phyloP scores from a whole-genome alignment of 202 grass and related monocot genomes.

The Brachypodium distachyon region DNA sequence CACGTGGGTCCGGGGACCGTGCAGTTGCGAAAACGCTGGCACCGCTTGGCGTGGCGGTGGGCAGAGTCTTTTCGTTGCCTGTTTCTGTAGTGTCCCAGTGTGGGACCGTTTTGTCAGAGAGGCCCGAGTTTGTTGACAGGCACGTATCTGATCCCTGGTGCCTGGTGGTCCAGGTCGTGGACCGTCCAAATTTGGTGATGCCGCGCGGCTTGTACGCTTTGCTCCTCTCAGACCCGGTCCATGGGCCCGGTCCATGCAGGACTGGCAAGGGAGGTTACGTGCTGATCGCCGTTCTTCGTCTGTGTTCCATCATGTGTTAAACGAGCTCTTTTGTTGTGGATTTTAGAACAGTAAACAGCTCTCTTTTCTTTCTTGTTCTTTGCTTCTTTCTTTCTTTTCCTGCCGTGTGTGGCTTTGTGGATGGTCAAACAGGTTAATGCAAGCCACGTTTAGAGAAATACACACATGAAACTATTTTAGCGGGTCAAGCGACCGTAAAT shows the following conservation, averaged over 20 bases:
- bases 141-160: background rate
- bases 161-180: constrained; percentile 20
- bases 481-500: too few species aligned
- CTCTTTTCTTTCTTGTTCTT: too few species aligned
- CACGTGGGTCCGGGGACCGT: constrained; percentile 6
- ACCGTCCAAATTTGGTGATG: background rate
- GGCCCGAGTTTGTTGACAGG: constrained; percentile 11
- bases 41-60: background rate
- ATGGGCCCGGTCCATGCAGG: constrained; percentile 18
- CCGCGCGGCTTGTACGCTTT: background rate
- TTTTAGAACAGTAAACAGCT: background rate
- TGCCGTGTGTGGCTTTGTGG: too few species aligned
- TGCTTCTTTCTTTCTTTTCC: too few species aligned
- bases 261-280: background rate
- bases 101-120: background rate
- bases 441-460: too few species aligned
- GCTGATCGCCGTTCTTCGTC: background rate
- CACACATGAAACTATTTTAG: too few species aligned
- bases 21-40: constrained; percentile 12
- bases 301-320: constrained; percentile 9
- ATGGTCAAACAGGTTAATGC: too few species aligned
- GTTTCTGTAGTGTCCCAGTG: background rate
- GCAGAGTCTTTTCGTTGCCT: constrained; percentile 29
- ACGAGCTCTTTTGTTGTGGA: background rate
- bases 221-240: background rate